phyloP scores from a whole-genome alignment of 2,329 filamentous ascomycete species.

The Pseudogymnoascus sp. region DNA sequence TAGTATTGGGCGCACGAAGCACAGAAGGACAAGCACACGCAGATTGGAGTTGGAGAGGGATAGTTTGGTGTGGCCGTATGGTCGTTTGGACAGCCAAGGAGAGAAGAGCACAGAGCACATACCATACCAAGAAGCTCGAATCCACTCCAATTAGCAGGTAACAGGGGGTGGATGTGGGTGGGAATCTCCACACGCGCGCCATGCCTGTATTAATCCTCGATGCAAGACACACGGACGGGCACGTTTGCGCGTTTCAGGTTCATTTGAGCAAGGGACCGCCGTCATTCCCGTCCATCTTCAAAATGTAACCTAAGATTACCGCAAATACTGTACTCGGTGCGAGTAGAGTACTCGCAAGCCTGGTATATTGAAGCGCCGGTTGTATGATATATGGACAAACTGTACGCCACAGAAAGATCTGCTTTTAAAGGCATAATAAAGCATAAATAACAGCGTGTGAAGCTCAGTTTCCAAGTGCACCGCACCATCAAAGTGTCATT shows the following conservation, averaged over 20 bases:
- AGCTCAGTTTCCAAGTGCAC: not conserved
- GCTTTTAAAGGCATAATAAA: not conserved
- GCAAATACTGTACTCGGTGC: not conserved
- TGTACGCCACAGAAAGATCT: not conserved
- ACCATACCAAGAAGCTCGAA: not conserved
- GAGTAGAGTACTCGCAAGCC: not conserved
- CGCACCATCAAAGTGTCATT: not conserved
- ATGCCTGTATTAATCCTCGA: conserved; percentile 7
- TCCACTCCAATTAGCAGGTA: conserved; percentile 6
- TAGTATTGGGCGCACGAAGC: conserved; percentile 1
- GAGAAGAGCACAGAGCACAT: conserved; percentile 5
- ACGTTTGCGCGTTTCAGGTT: conserved; percentile 2
- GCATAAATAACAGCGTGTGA: not conserved
- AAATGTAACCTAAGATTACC: not conserved
- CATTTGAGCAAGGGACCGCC: not conserved
- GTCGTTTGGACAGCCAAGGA: conserved; percentile 2
- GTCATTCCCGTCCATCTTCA: not conserved
- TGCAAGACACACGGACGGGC: not conserved
- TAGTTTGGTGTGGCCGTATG: not conserved
- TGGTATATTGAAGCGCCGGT: not conserved
- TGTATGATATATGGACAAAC: not conserved
- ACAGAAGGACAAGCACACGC: not conserved
- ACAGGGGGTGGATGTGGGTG: not conserved
- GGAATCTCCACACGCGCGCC: not conserved
- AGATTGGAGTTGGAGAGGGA: not conserved